Base-by-base conservation (phyloP, 208 protist species). In the Trichomonas tenax region DNA sequence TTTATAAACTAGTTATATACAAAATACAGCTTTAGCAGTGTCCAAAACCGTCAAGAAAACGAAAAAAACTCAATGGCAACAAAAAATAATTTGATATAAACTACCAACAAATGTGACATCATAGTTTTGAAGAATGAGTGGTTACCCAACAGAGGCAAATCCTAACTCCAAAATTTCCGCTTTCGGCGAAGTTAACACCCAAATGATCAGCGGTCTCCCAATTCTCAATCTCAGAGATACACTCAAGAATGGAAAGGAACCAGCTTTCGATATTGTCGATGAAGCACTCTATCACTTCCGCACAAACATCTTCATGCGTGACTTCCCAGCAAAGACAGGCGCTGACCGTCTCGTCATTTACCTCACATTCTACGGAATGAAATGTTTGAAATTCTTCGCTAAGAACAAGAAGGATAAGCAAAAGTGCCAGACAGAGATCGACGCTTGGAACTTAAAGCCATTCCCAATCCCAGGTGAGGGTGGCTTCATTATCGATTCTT, bases 221-320 rank as follows among this genome's bases (percentile, higher is more conserved):
- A 45, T 90, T n/a, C n/a, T 90, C 3, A 17, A 21, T 2, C 26
- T 90, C 17, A 36, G 82, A 48, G 82, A 90, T 90, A 48, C 40
- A 34, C 26, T 41, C 45, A 90, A 90, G 41, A 90, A 48, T 31
- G n/a, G n/a, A n/a, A 48, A 26, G 45, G 23, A 0, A 48, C 82
- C 82, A 23, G 82, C 34, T 34, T 90, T 90, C 41, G 82, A 90
- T 90, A 90, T 90, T 48, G 82, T 90, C 10, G 82, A 90, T 48
- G 82, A 90, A 21, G 36, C 40, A 0, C 82, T 90, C 21, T 90
- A 90, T 31, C 82, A 90, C 21, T 48, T 90, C 40, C 82, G 82
- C 41, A 90, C 82, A 48, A 90, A 90, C 40, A 90, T 90, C 41
- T 90, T 90, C 82, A 90, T 90, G 82, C 82, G 82, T 90, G 82